phyloP scores from a whole-genome alignment of 2,329 filamentous ascomycete genomes.

The Microsporum canis region DNA sequence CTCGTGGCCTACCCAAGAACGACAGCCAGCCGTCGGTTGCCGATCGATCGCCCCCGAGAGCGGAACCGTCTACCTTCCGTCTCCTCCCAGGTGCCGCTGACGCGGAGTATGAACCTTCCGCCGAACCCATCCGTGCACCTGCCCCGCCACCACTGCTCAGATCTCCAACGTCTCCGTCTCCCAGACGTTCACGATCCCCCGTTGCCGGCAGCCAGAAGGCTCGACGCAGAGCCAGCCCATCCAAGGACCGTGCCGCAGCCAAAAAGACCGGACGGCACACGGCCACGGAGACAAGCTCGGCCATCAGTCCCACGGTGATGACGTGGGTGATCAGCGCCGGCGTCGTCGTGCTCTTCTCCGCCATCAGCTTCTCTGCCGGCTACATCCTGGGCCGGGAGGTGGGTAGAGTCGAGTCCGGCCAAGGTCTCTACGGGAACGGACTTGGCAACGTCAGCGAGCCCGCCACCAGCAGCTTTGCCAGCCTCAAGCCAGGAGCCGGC shows the following conservation, averaged over 20 bases:
- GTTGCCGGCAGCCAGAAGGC: constrained; percentile 13
- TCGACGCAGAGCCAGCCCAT: constrained; percentile 22
- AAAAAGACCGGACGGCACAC: constrained; percentile 26
- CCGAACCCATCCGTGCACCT: constrained; percentile 15
- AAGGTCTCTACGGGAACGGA: constrained; percentile 18
- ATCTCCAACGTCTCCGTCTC: constrained; percentile 2
- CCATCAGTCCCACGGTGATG: constrained; percentile 48
- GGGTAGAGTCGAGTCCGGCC: constrained; percentile 40
- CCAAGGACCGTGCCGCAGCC: constrained; percentile 29
- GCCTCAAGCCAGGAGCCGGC: constrained; percentile 21
- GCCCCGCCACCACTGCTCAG: neutral
- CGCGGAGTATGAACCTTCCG: constrained; percentile 22
- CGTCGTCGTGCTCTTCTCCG: constrained; percentile 52
- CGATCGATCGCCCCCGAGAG: constrained; percentile 15
- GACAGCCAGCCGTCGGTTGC: constrained; percentile 22
- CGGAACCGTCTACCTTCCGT: constrained; percentile 44
- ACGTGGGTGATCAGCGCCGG: constrained; percentile 57
- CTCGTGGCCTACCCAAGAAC: constrained; percentile 63
- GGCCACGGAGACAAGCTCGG: constrained; percentile 20
- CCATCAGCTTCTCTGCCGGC: constrained; percentile 53
- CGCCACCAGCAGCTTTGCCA: constrained; percentile 19
- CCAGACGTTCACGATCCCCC: constrained; percentile 17
- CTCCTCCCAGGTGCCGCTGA: constrained; percentile 51
- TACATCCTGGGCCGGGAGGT: constrained; percentile 52
- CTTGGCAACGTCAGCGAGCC: constrained; percentile 19